Conservation (phyloP, 768 basidiomycete species). For the Kwoniella sp. region DNA sequence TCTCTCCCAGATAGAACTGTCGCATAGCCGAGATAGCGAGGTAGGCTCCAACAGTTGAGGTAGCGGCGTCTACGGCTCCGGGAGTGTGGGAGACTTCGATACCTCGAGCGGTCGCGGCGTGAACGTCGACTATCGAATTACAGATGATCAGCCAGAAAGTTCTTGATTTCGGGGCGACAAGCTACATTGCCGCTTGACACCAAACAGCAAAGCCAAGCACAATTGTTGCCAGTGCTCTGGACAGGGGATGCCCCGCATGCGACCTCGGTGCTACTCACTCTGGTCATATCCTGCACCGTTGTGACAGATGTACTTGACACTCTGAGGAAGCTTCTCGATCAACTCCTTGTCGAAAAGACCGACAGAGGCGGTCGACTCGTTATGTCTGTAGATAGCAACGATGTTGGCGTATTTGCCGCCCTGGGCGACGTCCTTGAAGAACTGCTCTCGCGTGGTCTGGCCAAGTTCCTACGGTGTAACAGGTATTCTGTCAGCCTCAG, state of each 20-base stretch:
- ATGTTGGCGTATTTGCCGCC: constrained; percentile 71
- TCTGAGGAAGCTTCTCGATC: constrained; percentile 57
- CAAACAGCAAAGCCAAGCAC: too few species aligned
- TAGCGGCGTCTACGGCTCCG: constrained; percentile 84
- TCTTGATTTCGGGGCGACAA: too few species aligned
- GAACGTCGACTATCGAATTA: constrained; percentile 63
- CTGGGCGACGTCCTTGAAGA: constrained; percentile 64
- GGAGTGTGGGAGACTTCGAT: constrained; percentile 78
- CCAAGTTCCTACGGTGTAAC: constrained; percentile 60
- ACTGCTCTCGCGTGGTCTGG: constrained; percentile 67
- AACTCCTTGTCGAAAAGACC: constrained; percentile 76
- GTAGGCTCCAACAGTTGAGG: constrained; percentile 60
- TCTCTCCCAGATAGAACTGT: constrained; percentile 34
- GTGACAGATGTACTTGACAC: constrained; percentile 31
- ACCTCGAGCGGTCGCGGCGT: constrained; percentile 65
- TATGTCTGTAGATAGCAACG: constrained; percentile 73
- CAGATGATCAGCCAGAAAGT: not conserved
- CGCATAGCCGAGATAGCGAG: constrained; percentile 44
- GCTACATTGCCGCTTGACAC: not conserved
- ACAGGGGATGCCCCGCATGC: too few species aligned
- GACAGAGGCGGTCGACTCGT: constrained; percentile 64
- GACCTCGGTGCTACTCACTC: constrained; percentile 56
- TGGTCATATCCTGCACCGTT: constrained; percentile 35
- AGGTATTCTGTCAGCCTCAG: not conserved
- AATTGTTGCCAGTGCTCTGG: too few species aligned